Evolutionary conservation across 1,139 yeast species (phyloP).

Genomic region (Geotrichum candidum): DNA sequence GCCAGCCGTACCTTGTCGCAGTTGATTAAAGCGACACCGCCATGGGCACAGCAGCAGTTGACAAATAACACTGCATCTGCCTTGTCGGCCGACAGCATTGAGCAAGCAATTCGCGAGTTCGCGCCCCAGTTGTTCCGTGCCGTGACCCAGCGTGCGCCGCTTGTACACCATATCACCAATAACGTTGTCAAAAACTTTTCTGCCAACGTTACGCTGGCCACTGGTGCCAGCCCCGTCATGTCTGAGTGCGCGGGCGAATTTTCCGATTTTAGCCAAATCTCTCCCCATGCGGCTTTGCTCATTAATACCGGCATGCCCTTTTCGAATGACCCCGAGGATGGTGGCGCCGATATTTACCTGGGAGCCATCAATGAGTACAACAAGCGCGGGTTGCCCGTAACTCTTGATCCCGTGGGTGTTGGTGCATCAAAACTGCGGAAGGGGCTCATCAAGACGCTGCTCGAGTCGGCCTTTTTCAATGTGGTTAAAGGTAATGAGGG

Average conservation of each 20-base stretch:
- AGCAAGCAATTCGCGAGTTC: constrained; percentile 11
- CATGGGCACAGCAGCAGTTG: constrained; percentile 15
- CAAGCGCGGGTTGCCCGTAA: constrained; percentile 50
- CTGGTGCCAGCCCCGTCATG: constrained; percentile 90
- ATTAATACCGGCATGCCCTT: constrained; percentile 73
- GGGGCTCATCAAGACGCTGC: constrained; percentile 42
- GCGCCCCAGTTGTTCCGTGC: constrained; percentile 18
- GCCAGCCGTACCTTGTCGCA: constrained; percentile 42
- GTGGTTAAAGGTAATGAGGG: constrained; percentile 85
- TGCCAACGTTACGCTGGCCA: constrained; percentile 82
- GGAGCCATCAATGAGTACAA: constrained; percentile 59
- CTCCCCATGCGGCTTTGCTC: constrained; percentile 48
- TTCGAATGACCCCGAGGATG: constrained; percentile 29
- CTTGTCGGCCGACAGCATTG: constrained; percentile 5
- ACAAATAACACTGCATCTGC: background rate
- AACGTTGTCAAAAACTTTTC: constrained; percentile 83
- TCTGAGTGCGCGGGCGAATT: constrained; percentile 71
- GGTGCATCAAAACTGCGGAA: constrained; percentile 69
- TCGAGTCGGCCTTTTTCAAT: constrained; percentile 54
- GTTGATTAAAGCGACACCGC: constrained; percentile 22
- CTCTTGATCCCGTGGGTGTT: constrained; percentile 89
- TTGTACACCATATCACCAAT: constrained; percentile 86
- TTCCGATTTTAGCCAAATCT: constrained; percentile 54
- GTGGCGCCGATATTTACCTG: constrained; percentile 41
- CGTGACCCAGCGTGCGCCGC: constrained; percentile 39